Evolutionary conservation across 2,329 filamentous ascomycete species (phyloP).

Genomic region (Fusarium mexicanum): DNA sequence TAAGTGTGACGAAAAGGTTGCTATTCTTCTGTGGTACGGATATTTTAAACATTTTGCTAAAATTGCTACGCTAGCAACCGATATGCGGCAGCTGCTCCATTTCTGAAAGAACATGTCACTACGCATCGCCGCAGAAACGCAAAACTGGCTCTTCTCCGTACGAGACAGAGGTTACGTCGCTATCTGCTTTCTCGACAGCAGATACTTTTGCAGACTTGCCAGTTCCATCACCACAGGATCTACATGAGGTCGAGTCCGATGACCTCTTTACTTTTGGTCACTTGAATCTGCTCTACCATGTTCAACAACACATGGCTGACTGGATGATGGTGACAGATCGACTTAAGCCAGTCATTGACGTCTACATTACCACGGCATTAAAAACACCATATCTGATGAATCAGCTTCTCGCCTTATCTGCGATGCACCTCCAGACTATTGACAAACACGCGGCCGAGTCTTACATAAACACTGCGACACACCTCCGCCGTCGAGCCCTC

Average conservation of each 20-base stretch:
- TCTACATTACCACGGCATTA: neutral
- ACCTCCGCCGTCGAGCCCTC: conserved; percentile 1
- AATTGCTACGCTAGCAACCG: neutral
- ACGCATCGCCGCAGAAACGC: neutral
- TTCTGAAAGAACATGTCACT: neutral
- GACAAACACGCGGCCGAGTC: neutral
- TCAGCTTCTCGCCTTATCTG: conserved; percentile 18
- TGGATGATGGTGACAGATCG: neutral
- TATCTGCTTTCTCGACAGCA: neutral
- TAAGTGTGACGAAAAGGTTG: conserved; percentile 20
- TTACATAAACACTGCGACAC: neutral
- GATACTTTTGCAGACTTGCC: neutral
- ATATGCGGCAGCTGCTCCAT: conserved; percentile 18
- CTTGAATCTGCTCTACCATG: conserved; percentile 8
- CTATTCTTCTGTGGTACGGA: accelerated
- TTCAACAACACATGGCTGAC: neutral
- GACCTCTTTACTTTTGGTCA: conserved; percentile 11
- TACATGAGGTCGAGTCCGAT: neutral
- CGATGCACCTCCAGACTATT: neutral
- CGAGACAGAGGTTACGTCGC: neutral
- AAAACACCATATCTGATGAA: conserved; percentile 24
- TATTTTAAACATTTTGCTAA: accelerated
- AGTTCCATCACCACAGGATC: neutral
- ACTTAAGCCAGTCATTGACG: neutral
- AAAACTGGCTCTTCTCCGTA: neutral